Conservation (phyloP, 331 rosid species). For the Ulmus americana region DNA sequence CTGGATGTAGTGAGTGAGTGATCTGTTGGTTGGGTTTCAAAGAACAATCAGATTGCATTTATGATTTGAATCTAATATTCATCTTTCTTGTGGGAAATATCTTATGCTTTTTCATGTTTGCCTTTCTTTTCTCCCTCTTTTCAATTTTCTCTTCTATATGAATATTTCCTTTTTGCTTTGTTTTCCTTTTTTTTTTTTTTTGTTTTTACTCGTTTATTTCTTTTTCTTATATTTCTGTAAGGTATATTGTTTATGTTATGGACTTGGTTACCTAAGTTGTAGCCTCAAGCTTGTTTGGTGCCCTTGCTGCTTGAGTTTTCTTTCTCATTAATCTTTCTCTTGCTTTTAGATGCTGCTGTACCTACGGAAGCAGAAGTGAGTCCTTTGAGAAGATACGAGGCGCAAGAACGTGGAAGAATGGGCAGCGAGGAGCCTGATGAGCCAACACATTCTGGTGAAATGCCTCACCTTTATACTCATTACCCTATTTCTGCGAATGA, state of each 20-base stretch:
- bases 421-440: constrained; percentile 68
- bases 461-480: constrained; percentile 52
- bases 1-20: too few relatives aligned
- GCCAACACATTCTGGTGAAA: constrained; percentile 55
- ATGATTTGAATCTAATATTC: too few relatives aligned
- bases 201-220: not conserved
- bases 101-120: too few relatives aligned
- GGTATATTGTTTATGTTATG: not conserved
- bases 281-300: not conserved
- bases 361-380: constrained; percentile 49
- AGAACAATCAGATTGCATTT: too few relatives aligned
- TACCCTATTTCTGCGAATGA: constrained; percentile 54
- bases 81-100: too few relatives aligned
- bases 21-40: too few relatives aligned
- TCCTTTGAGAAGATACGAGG: constrained; percentile 37
- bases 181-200: too few relatives aligned
- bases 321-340: constrained; percentile 12
- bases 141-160: too few relatives aligned
- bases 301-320: not conserved
- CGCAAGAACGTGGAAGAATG: constrained; percentile 57
- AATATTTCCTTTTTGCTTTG: too few relatives aligned
- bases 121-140: too few relatives aligned
- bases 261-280: not conserved
- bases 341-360: constrained; percentile 30
- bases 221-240: not conserved